phyloP scores from a whole-genome alignment of 805 yeast genomes.

The Yamadazyma takamatsuzukensis region DNA sequence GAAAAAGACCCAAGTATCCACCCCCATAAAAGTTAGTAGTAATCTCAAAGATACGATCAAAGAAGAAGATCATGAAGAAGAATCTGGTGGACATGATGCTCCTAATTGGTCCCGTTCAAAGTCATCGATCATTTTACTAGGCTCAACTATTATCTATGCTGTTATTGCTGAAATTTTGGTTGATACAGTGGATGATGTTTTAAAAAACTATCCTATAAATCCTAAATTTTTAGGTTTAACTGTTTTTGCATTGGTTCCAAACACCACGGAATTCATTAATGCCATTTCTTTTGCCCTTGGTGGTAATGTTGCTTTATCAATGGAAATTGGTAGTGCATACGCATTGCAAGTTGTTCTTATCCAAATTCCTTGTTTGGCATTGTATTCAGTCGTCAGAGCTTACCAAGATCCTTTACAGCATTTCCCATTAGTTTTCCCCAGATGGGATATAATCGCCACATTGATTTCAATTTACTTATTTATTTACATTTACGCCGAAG shows the following conservation, averaged over 20 bases:
- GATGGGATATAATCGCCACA: slow-evolving; percentile 90
- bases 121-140: slow-evolving; percentile 74
- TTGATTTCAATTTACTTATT: slow-evolving; percentile 82
- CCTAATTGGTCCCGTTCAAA: slow-evolving; percentile 94
- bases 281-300: slow-evolving; percentile 95
- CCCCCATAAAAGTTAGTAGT: slow-evolving; percentile 1
- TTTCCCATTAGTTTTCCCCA: slow-evolving; percentile 85
- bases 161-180: slow-evolving; percentile 92
- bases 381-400: slow-evolving; percentile 58
- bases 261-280: slow-evolving; percentile 93
- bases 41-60: slow-evolving; percentile 1
- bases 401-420: slow-evolving; percentile 41
- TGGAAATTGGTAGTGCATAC: slow-evolving; percentile 98
- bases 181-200: slow-evolving; percentile 85
- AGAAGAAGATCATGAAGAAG: slow-evolving; percentile 25
- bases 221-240: slow-evolving; percentile 93
- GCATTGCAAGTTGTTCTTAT: slow-evolving; percentile 92
- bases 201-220: slow-evolving; percentile 72
- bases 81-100: slow-evolving; percentile 82
- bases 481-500: slow-evolving; percentile 94
- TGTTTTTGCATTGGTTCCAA: slow-evolving; percentile 93
- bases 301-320: slow-evolving; percentile 92
- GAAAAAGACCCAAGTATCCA: background rate
- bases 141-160: slow-evolving; percentile 86
- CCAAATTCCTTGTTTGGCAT: slow-evolving; percentile 87